Evolutionary conservation across 768 basidiomycete genomes (phyloP).

Genomic region (Mycena galericulata): DNA sequence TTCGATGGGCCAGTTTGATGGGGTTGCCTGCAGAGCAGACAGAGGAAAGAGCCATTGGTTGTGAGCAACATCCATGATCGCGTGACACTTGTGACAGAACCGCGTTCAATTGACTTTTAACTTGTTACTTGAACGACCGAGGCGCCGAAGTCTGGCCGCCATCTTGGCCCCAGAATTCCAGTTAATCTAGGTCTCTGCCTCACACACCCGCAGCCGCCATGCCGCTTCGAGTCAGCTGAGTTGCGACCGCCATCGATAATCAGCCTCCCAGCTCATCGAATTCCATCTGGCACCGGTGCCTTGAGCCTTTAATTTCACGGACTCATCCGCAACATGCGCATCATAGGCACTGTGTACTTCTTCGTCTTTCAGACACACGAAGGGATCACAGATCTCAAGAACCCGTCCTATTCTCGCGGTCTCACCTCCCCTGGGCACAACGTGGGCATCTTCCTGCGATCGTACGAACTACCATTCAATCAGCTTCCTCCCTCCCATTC

Average conservation of each 20-base stretch:
- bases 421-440: slow-evolving; percentile 8
- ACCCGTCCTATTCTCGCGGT: not conserved
- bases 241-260: slow-evolving; percentile 30
- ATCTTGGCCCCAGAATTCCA: too few relatives aligned
- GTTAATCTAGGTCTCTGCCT: too few relatives aligned
- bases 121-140: too few relatives aligned
- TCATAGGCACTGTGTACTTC: not conserved
- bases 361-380: not conserved
- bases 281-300: slow-evolving; percentile 16
- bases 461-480: slow-evolving; percentile 21
- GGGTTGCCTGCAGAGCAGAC: slow-evolving; percentile 67
- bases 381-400: not conserved
- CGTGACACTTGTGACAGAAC: too few relatives aligned
- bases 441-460: slow-evolving; percentile 15
- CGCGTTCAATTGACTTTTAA: too few relatives aligned
- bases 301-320: slow-evolving; percentile 11
- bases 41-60: slow-evolving; percentile 81
- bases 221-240: slow-evolving; percentile 17
- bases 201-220: too few relatives aligned
- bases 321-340: not conserved
- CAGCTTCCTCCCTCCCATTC: not conserved
- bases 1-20: slow-evolving; percentile 68
- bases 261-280: not conserved
- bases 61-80: slow-evolving; percentile 35
- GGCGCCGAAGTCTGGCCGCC: too few relatives aligned